A percentile compares a stretch with the other conserved stretches of the same genome.
Evolutionary conservation across 2,329 filamentous ascomycete genomes (phyloP).

Genomic region (Paramyrothecium roridum): DNA sequence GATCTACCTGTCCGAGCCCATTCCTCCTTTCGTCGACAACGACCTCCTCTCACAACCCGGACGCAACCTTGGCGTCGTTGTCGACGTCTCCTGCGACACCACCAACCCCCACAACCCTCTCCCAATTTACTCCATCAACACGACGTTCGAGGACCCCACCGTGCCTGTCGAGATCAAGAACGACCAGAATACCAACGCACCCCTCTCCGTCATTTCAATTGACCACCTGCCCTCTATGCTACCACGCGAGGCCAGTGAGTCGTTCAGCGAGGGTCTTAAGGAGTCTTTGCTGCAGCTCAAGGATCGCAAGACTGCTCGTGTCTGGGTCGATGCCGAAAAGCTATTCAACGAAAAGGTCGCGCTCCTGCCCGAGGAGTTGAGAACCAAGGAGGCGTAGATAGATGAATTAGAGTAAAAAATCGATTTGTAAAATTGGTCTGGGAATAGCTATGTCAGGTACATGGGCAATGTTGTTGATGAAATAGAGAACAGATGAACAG

Average conservation of each 20-base stretch:
- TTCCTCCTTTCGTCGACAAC: constrained; percentile 76
- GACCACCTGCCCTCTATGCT: constrained; percentile 82
- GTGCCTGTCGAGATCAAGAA: constrained; percentile 65
- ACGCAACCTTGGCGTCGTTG: constrained; percentile 75
- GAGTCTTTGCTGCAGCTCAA: constrained; percentile 76
- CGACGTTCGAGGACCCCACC: constrained; percentile 85
- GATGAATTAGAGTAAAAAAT: neutral
- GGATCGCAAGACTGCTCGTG: constrained; percentile 66
- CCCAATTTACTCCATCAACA: constrained; percentile 81
- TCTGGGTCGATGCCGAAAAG: constrained; percentile 85
- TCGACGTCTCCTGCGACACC: constrained; percentile 75
- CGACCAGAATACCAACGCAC: constrained; percentile 41
- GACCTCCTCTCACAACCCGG: constrained; percentile 60
- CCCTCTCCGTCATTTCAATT: constrained; percentile 79
- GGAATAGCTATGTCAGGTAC: no score
- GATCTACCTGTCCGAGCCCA: constrained; percentile 73
- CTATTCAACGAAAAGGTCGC: constrained; percentile 78
- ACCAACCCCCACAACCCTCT: constrained; percentile 69
- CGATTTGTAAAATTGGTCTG: neutral
- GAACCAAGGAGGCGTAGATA: constrained; percentile 11
- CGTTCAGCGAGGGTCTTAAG: constrained; percentile 75
- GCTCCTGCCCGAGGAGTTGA: constrained; percentile 16
- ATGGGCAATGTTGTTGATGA: no score
- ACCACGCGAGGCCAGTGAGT: constrained; percentile 82
- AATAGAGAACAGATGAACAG: no score